Base-by-base conservation (phyloP, 1,284 basidiomycete species). In the Phlebopus sp. region DNA sequence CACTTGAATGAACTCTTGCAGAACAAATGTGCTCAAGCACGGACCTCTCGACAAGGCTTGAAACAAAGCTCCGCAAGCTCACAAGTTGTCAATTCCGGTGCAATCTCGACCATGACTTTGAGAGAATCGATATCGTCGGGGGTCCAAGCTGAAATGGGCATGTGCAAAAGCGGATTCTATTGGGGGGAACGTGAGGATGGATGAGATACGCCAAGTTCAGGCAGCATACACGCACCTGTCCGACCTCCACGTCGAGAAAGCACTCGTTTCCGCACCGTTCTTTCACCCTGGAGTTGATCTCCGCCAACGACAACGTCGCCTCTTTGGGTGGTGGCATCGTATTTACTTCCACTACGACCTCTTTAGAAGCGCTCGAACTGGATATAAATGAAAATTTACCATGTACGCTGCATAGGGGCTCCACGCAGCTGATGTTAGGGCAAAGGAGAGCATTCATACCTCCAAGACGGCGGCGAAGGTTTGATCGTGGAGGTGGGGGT, bases 371-470 rank as follows among this genome's bases (percentile, higher is more conserved):
- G 15, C n/a, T 31, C 18, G 38, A 8, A 19, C 25, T 10, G 43
- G 21, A 11, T 29, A n/a, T 49, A 31, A 46, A 19, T 19, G 3
- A n/a, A 50, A 46, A 60, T 67, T 56, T 55, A 78, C 81, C 59
- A 57, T 84, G 82, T 2, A 71, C 64, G 29, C 64, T 58, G 54
- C 82, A 85, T 48, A 74, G 74, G 1, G 73, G 68, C 15, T 75
- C 72, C 1, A 76, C 34, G 51, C 82, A 84, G 43, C 70, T 80
- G n/a, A 72, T 48, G 46, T 73, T 78, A 5, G 72, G 70, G 59
- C 82, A 84, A 54, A 83, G 81, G 1, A 73, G 51, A 10, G 66
- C 58, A 2, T 74, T 58, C 23, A 75, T 54, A 8, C 64, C 67
- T 29, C 60, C 55, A 14, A 76, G 51, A 5, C 70, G 70, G n/a